Conservation (phyloP, 2,329 filamentous ascomycete species). For the Penicillium vulpinum region DNA sequence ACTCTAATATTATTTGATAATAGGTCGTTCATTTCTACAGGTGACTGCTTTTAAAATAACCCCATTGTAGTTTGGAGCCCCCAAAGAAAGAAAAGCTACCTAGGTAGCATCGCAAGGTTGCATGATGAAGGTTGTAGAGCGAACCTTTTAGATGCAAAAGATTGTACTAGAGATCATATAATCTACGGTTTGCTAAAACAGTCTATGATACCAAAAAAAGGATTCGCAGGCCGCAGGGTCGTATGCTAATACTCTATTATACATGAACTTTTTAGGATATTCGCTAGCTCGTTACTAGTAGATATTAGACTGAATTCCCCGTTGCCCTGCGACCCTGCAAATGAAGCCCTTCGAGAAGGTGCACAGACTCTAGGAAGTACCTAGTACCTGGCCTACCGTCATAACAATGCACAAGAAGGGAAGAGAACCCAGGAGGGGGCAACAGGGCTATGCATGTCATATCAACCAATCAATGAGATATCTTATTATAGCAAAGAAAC, state of each 20-base stretch:
- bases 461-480: not conserved
- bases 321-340: not conserved
- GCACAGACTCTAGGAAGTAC: too few species aligned
- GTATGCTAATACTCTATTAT: too few species aligned
- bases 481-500: not conserved
- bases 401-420: not conserved
- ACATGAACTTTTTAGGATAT: not conserved
- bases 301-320: not conserved
- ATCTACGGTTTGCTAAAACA: not conserved
- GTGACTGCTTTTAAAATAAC: not conserved
- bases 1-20: not conserved
- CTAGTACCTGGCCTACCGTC: too few species aligned
- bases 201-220: slow-evolving; percentile 11
- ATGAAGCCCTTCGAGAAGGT: not conserved
- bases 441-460: not conserved
- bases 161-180: not conserved
- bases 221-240: too few species aligned
- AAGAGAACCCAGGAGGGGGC: not conserved
- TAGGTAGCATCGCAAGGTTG: not conserved
- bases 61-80: not conserved
- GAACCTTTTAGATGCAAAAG: not conserved
- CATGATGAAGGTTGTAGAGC: not conserved
- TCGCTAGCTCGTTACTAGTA: too few species aligned
- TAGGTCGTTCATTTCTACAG: not conserved
- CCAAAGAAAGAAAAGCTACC: not conserved